A percentile compares a stretch with the other conserved stretches of the same genome.
phyloP scores from a whole-genome alignment of 2,329 filamentous ascomycete species.

The Colletotrichum chrysophilum region DNA sequence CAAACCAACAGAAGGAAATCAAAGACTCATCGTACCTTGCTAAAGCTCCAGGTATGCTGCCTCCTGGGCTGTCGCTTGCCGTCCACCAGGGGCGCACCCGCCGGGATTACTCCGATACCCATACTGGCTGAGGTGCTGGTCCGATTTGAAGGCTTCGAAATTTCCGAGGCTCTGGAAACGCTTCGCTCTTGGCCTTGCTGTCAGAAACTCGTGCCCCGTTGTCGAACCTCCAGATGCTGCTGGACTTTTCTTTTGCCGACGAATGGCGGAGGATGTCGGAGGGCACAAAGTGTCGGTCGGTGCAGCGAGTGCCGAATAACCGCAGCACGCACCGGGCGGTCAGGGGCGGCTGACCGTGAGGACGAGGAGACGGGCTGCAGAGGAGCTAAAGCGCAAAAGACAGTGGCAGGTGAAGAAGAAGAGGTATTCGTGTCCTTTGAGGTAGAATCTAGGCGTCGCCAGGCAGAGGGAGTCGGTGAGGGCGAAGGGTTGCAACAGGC shows the following conservation, averaged over 20 bases:
- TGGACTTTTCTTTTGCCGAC: not conserved
- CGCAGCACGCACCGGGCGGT: not conserved
- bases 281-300: not conserved
- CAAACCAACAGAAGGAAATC: not conserved
- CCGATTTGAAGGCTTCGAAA: not conserved
- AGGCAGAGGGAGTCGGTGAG: not conserved
- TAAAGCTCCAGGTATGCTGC: conserved; percentile 46
- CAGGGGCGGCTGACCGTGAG: not conserved
- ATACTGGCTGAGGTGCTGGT: not conserved
- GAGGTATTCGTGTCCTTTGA: not conserved
- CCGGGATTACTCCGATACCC: conserved; percentile 21
- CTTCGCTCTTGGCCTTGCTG: not conserved
- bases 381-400: not conserved
- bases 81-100: conserved; percentile 7
- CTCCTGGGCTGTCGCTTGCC: conserved; percentile 27
- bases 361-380: not conserved
- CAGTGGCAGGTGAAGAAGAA: not conserved
- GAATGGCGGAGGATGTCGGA: conserved; percentile 12
- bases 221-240: not conserved
- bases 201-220: not conserved
- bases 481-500: not conserved
- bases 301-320: conserved; percentile 17
- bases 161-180: not conserved
- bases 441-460: not conserved
- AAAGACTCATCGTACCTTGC: conserved; percentile 35